Conservation (phyloP, 75 land plant genomes). For the Ceratopteris richardii region DNA sequence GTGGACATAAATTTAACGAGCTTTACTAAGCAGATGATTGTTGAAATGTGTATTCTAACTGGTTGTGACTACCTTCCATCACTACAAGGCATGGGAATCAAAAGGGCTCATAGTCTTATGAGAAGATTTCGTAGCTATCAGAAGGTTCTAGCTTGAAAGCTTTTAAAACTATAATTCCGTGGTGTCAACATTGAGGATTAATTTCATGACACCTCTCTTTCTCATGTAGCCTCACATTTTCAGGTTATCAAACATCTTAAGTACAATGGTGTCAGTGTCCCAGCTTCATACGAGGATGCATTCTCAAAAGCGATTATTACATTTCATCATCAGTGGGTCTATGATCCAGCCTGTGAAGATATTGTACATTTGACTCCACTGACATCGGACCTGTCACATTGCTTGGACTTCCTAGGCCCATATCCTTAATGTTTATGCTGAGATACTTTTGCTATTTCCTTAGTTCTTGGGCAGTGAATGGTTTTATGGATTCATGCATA, state of each 20-base stretch:
- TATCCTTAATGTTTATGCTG: constrained; percentile 41
- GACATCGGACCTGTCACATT: constrained; percentile 26
- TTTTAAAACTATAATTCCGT: too few species aligned
- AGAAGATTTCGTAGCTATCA: constrained; percentile 63
- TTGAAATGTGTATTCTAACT: constrained; percentile 97
- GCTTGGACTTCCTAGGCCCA: constrained; percentile 87
- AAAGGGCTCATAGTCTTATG: constrained; percentile 76
- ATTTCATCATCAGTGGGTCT: constrained; percentile 79
- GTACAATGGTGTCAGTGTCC: constrained; percentile 52
- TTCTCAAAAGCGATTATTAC: constrained; percentile 80
- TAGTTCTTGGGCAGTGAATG: too few species aligned
- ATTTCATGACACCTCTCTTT: too few species aligned
- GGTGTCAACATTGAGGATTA: too few species aligned
- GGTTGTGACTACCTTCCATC: constrained; percentile 95
- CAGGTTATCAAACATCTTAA: constrained; percentile 82
- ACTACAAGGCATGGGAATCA: constrained; percentile 91
- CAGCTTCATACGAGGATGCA: constrained; percentile 63
- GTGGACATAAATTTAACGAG: constrained; percentile 63
- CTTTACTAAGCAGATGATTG: constrained; percentile 80
- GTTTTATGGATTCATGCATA: too few species aligned
- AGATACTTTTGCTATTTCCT: too few species aligned
- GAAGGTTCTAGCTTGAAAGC: too few species aligned
- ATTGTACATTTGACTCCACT: constrained; percentile 61
- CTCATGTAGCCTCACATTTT: too few species aligned
- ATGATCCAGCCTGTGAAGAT: constrained; percentile 56